Conservation (phyloP, 176 grass and related monocot species). For the Lolium rigidum region DNA sequence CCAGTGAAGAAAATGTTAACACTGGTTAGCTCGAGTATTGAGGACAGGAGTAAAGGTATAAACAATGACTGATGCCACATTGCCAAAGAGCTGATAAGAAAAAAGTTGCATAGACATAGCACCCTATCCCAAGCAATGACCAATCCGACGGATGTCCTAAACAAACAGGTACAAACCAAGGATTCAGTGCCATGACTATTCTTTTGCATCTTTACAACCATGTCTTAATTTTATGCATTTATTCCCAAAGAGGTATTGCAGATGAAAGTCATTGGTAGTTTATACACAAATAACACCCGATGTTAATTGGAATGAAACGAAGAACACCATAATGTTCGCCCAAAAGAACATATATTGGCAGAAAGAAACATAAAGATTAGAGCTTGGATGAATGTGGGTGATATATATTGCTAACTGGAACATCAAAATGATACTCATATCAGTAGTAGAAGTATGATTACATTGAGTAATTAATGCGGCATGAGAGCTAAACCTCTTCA, state of each 20-base stretch:
- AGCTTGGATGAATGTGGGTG: constrained; percentile 25
- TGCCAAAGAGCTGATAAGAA: not conserved
- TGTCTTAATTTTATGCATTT: constrained; percentile 20
- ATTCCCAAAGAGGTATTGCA: constrained; percentile 14
- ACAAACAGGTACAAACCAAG: constrained; percentile 15
- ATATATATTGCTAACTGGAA: constrained; percentile 10
- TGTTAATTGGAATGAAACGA: not conserved
- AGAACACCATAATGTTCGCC: constrained; percentile 9
- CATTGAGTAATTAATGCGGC: constrained; percentile 31
- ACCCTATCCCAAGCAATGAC: constrained; percentile 31
- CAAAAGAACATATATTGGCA: not conserved
- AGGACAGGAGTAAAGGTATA: constrained; percentile 20
- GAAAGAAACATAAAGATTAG: constrained; percentile 20
- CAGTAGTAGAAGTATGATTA: constrained; percentile 40
- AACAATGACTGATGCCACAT: not conserved
- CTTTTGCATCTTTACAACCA: constrained; percentile 7
- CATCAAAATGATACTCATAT: not conserved
- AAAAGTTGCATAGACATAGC: constrained; percentile 10
- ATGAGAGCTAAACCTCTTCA: constrained; percentile 62
- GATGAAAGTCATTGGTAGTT: not conserved
- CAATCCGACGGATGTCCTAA: constrained; percentile 1
- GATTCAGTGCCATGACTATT: constrained; percentile 30
- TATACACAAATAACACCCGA: not conserved
- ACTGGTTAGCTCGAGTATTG: not conserved
- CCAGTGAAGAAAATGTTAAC: constrained; percentile 25